A percentile compares a stretch with the other conserved stretches of the same genome.
Conservation (phyloP, 768 basidiomycete species). For the Cubamyces lactineus region DNA sequence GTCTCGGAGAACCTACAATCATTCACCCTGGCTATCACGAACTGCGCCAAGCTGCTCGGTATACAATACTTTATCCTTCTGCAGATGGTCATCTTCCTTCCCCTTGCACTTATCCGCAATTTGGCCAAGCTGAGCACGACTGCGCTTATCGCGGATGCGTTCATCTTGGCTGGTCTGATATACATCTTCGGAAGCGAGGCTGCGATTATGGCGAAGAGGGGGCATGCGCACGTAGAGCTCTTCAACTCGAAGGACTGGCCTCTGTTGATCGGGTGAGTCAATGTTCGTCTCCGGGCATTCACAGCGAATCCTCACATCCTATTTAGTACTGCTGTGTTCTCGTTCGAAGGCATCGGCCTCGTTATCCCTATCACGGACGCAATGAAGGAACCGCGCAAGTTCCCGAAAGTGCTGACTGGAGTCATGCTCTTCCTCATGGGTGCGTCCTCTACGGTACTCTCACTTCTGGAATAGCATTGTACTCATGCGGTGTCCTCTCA, state of each 20-base stretch:
- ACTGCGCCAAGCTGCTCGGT: conserved; percentile 68
- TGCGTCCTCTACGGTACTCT: conserved; percentile 36
- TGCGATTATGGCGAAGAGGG: conserved; percentile 61
- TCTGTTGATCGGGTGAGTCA: conserved; percentile 82
- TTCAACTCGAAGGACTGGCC: conserved; percentile 93
- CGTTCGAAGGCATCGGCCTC: conserved; percentile 96
- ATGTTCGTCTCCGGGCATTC: background rate
- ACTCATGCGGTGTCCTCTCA: conserved; percentile 30
- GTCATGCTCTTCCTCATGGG: conserved; percentile 88
- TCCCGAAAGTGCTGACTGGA: conserved; percentile 83
- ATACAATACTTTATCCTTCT: conserved; percentile 82
- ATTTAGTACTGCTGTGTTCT: conserved; percentile 90
- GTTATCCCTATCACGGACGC: conserved; percentile 97
- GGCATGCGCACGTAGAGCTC: conserved; percentile 77
- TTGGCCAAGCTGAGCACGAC: conserved; percentile 93
- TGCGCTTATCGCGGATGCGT: conserved; percentile 90
- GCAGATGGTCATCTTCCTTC: conserved; percentile 86
- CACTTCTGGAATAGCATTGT: background rate
- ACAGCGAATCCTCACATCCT: conserved; percentile 13
- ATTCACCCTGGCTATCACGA: conserved; percentile 79
- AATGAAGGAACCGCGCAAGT: conserved; percentile 94
- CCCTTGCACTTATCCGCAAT: conserved; percentile 87
- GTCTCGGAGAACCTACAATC: conserved; percentile 90
- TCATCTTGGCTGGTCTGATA: conserved; percentile 86
- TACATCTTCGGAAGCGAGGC: conserved; percentile 92